phyloP scores from a whole-genome alignment of 345 rosid species.

The Pistacia atlantica region DNA sequence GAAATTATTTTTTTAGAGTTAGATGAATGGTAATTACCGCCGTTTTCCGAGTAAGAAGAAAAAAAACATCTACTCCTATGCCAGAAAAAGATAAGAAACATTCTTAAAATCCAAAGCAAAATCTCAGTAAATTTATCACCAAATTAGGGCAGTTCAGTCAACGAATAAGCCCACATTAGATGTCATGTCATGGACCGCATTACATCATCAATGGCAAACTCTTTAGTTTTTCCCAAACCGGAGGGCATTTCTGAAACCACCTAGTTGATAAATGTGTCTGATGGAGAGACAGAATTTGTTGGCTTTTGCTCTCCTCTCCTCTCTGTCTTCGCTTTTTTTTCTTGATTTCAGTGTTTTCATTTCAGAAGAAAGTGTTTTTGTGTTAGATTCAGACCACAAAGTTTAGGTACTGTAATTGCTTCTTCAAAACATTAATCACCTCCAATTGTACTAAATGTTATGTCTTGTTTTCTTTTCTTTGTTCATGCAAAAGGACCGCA shows the following conservation, averaged over 20 bases:
- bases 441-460: neutral
- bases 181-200: neutral
- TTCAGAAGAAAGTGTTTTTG: neutral
- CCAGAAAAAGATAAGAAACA: neutral
- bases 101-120: neutral
- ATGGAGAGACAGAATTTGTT: neutral
- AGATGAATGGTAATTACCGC: no score
- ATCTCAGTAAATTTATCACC: constrained; percentile 5
- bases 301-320: neutral
- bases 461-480: neutral
- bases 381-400: constrained; percentile 17
- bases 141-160: constrained; percentile 20
- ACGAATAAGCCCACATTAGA: neutral
- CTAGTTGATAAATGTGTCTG: constrained; percentile 1
- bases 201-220: constrained; percentile 17
- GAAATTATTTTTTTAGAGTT: no score
- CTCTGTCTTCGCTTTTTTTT: neutral
- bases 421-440: neutral
- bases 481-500: constrained; percentile 7
- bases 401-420: constrained; percentile 12
- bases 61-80: neutral
- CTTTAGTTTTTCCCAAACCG: neutral
- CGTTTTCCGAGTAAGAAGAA: neutral
- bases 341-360: constrained; percentile 21
- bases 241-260: neutral